Base-by-base conservation (phyloP, 208 protist species). In the Naegleria gruberi region DNA sequence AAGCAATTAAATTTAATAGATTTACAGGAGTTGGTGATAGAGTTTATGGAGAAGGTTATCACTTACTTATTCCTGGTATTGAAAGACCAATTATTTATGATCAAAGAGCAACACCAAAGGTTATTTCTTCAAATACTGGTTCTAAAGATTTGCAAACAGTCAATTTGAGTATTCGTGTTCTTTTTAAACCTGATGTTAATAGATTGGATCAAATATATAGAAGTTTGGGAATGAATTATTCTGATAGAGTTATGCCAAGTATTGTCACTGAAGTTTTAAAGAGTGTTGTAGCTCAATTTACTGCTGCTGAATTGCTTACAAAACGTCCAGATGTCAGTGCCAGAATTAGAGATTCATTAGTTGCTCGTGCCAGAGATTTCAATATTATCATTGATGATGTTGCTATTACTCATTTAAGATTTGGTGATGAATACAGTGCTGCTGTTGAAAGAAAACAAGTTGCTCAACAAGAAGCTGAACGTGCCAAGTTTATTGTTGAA, bases 231-330 rank as follows among this genome's bases (percentile, higher is more conserved):
- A 94, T 96, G 82, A 97, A 99, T 92, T 99, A 98, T 94, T 97
- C 97, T 45, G 97, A 99, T 91, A 97, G 97, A 82, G 97, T 99
- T 17, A 94, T 99, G 84, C 98, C 98, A 5, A 99, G 98, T 1
- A 98, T 99, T 46, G 96, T 97, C 46, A 99, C 99, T 92, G 99
- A 99, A 94, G 98, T 99, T 74, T 96, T 99, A 89, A 99, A 99
- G 89, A 94, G 95, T 74, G 97, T 99, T 0, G 98, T 99, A 89
- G 90, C 91, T 37, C 74, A 90, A 73, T 86, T 45, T 34, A 86
- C 46, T 23, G 99, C 98, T 10, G 94, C 97, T 0, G 98, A 99
- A 93, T 94, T 99, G 12, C 97, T 99, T 90, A 98, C 97, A 47
- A 96, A 98, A 95, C 96, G 98, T 89, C 97, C 96, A 44, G 94